These are phyloP conservation scores for Geranium brycei DNA, from an alignment of 345 rosid genomes.

Conservation along the genomic window DNA sequence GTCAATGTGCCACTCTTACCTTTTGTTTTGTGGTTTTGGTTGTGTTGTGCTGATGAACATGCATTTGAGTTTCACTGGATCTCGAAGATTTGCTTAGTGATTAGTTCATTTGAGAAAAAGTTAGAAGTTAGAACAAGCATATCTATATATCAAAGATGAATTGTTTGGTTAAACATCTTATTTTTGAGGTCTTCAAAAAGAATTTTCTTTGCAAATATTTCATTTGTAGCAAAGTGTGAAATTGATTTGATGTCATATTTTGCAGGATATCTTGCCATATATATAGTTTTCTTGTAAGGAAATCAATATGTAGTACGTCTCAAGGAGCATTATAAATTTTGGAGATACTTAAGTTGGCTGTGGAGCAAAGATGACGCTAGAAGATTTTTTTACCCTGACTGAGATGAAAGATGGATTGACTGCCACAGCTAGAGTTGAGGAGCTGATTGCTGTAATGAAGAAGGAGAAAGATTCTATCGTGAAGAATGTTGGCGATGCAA, in stretches of 20 bases:
- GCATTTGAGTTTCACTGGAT: not conserved
- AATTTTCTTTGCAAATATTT: no score
- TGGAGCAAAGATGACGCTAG: constrained; percentile 65
- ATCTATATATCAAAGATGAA: no score
- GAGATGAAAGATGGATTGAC: constrained; percentile 92
- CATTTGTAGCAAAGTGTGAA: constrained; percentile 3
- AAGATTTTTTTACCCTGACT: constrained; percentile 77
- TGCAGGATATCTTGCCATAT: constrained; percentile 21
- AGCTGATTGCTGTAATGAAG: constrained; percentile 60
- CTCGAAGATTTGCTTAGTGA: no score
- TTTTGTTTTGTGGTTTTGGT: not conserved
- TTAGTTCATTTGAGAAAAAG: no score
- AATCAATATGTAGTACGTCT: constrained; percentile 11
- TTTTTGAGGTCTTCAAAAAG: not conserved
- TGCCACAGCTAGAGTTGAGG: constrained; percentile 58
- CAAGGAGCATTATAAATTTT: constrained; percentile 18
- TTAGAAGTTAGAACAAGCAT: no score
- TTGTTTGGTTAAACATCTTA: no score
- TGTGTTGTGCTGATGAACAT: not conserved
- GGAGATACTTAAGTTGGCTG: constrained; percentile 24
- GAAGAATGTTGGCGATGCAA: constrained; percentile 60
- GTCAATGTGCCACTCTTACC: not conserved
- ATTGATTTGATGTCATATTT: constrained; percentile 7
- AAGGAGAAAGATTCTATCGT: constrained; percentile 48
- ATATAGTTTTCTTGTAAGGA: constrained; percentile 23